Base-by-base conservation (phyloP, 331 rosid genomes). In the Erythrophleum ivorense region DNA sequence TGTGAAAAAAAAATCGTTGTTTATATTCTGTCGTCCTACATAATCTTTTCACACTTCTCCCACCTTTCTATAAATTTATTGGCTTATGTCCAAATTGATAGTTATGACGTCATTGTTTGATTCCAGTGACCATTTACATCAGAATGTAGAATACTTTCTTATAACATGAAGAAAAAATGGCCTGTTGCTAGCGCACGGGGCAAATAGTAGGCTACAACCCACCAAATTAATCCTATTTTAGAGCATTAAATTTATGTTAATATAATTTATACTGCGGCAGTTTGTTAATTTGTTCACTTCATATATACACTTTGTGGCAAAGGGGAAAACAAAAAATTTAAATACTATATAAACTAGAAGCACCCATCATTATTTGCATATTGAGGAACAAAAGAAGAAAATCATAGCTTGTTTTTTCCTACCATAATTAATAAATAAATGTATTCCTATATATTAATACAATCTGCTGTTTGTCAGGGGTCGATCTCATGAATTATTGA, bases 71-170 rank as follows among this genome's bases (percentile, higher is more conserved):
- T 73, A 31, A 54, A 14, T 73, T 66, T 40, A 59, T 74, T 78
- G 78, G 67, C 3, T 5, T 58, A 8, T 52, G 75, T 78, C 81
- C 81, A 71, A 82, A 67, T 76, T 68, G 59, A 85, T 77, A 78
- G 82, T 78, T 85, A 75, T 78, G 81, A 82, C 68, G 72, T 85
- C 84, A 68, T 21, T 74, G 85, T 86, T 86, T 80, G 83, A 86
- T 76, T 71, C 53, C 41, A 48, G 65, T 60, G 60, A 29, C 69
- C 15, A 55, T 71, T 76, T 71, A 50, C 83, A 62, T 64, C 80
- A 83, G 46, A 70, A 50, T 7, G 18, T 2, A 29, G 5, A 41
- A 43, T 12, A 18, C 43, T 64, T 53, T 2, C 16, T 15, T 14
- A 59, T n/a, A 38, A 55, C 54, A 48, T 49, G 4, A 49, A 11